Percentiles rank a stretch among this genome's conserved stretches.
These are phyloP conservation scores for Lasiodiplodia theobromae DNA, from an alignment of 2,329 filamentous ascomycete genomes.

Conservation along the genomic window DNA sequence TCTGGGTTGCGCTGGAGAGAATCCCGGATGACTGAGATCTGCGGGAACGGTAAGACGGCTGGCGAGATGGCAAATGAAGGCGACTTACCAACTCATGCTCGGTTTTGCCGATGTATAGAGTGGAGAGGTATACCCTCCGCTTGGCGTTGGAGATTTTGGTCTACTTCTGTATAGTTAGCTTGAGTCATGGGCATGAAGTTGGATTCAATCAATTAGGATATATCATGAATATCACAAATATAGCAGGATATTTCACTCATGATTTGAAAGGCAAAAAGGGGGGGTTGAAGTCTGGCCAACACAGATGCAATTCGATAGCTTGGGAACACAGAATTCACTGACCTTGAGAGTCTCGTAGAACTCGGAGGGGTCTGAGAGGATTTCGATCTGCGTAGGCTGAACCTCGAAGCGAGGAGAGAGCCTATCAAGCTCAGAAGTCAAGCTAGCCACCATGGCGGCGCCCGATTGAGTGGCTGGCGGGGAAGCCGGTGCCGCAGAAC, in stretches of 20 bases:
- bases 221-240: neutral
- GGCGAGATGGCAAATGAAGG: neutral
- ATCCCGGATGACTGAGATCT: conserved; percentile 78
- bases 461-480: conserved; percentile 51
- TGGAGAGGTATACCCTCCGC: conserved; percentile 87
- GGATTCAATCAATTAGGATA: neutral
- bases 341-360: conserved; percentile 95
- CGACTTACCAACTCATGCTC: conserved; percentile 78
- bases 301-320: neutral
- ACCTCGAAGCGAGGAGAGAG: conserved; percentile 92
- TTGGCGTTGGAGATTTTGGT: conserved; percentile 82
- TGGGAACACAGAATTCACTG: conserved; percentile 34
- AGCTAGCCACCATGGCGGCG: conserved; percentile 62
- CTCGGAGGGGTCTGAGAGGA: conserved; percentile 80
- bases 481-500: conserved; percentile 38
- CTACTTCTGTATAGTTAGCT: conserved; percentile 52
- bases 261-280: neutral
- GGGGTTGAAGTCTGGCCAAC: neutral
- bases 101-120: conserved; percentile 92
- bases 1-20: conserved; percentile 77
- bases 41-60: neutral
- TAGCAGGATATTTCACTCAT: neutral
- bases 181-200: neutral
- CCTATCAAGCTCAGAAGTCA: conserved; percentile 80
- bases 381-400: conserved; percentile 77